phyloP scores from a whole-genome alignment of 768 basidiomycete genomes.

The Leucosporidium yakuticum region DNA sequence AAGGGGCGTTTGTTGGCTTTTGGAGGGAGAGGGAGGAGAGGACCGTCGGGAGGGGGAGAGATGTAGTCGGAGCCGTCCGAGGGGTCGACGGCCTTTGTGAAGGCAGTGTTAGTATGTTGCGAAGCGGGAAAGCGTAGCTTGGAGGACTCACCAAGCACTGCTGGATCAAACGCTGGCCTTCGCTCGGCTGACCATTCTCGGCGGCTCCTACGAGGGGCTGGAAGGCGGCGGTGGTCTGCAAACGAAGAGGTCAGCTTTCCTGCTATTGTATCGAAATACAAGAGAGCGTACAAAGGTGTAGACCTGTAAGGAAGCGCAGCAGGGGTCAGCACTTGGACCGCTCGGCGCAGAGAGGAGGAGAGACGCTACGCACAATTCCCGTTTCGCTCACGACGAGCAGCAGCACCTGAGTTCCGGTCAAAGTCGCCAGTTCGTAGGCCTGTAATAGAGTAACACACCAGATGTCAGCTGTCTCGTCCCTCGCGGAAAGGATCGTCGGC shows the following conservation, averaged over 20 bases:
- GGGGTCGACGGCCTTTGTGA: conserved; percentile 18
- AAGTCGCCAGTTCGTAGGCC: conserved; percentile 96
- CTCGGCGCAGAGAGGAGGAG: no score
- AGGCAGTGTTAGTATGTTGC: neutral
- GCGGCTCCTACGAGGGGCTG: conserved; percentile 94
- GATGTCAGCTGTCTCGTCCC: neutral
- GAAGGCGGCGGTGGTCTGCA: conserved; percentile 79
- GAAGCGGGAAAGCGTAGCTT: neutral
- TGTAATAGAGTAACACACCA: conserved; percentile 41
- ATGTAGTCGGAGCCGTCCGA: conserved; percentile 27
- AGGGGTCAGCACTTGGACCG: no score
- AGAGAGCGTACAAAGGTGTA: conserved; percentile 64
- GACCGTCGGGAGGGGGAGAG: conserved; percentile 32
- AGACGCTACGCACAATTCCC: conserved; percentile 46
- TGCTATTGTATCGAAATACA: no score
- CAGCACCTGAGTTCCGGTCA: conserved; percentile 97
- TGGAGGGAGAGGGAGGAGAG: conserved; percentile 29
- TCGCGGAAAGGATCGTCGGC: neutral
- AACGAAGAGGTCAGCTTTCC: no score
- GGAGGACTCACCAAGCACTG: conserved; percentile 26
- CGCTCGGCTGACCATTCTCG: conserved; percentile 41
- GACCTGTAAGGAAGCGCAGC: conserved; percentile 53
- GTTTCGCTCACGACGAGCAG: conserved; percentile 97
- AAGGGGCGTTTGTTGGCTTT: conserved; percentile 31
- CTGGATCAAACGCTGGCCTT: conserved; percentile 89